A percentile compares a stretch with the other conserved stretches of the same genome.
Evolutionary conservation across 331 rosid genomes (phyloP).

Genomic region (Prunus yedoensis): DNA sequence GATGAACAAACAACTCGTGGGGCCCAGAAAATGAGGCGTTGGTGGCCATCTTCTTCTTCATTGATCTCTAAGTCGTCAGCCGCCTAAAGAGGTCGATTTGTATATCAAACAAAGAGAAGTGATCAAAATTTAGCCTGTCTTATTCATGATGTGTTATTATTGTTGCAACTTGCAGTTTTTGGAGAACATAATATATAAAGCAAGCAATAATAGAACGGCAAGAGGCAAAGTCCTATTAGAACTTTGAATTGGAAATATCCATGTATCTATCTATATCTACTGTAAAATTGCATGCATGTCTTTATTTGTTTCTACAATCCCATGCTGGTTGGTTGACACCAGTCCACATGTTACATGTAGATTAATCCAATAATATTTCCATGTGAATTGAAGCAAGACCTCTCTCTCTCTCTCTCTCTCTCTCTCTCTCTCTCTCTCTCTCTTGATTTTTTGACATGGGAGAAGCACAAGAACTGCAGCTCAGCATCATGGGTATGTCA

Average conservation of each 20-base stretch:
- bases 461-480: constrained; percentile 31
- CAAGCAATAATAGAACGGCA: neutral
- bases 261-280: neutral
- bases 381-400: neutral
- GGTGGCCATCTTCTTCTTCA: neutral
- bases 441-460: constrained; percentile 29
- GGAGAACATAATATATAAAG: neutral
- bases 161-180: neutral
- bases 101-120: neutral
- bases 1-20: neutral
- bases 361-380: neutral
- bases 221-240: neutral
- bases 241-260: neutral
- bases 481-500: constrained; percentile 37
- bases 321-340: too few species aligned
- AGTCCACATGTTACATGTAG: too few species aligned
- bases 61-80: neutral
- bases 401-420: neutral
- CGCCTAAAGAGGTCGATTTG: neutral
- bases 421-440: constrained; percentile 15
- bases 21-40: neutral
- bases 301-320: too few species aligned
- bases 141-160: neutral
- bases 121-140: neutral
- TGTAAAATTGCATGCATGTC: neutral